Evolutionary conservation across 2,329 filamentous ascomycete genomes (phyloP).

Genomic region (Penicillium sp.): DNA sequence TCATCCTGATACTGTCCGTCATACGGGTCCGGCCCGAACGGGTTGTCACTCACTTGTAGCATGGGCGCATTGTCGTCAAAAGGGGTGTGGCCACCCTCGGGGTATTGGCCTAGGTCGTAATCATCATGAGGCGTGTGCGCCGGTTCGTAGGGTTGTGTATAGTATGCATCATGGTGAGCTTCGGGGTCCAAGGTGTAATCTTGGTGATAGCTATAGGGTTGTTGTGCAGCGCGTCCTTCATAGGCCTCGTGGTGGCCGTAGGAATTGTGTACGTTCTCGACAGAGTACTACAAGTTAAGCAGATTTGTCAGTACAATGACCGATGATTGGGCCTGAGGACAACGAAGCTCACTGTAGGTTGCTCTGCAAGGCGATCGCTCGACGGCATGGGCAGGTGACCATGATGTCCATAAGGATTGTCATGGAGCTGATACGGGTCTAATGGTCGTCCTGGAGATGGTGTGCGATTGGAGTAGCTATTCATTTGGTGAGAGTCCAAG

Average conservation of each 20-base stretch:
- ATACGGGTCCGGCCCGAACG: slow-evolving; percentile 65
- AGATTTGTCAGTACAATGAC: slow-evolving; percentile 10
- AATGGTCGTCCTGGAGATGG: slow-evolving; percentile 77
- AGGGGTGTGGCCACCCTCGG: slow-evolving; percentile 54
- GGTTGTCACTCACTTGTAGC: slow-evolving; percentile 60
- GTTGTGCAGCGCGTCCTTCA: slow-evolving; percentile 48
- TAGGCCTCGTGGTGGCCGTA: slow-evolving; percentile 65
- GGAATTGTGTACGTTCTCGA: slow-evolving; percentile 65
- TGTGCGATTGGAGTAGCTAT: slow-evolving; percentile 53
- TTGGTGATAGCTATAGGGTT: slow-evolving; percentile 55
- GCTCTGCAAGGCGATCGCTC: slow-evolving; percentile 76
- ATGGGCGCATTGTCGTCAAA: slow-evolving; percentile 76
- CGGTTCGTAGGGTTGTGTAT: slow-evolving; percentile 78
- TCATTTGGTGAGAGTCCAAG: slow-evolving; percentile 56
- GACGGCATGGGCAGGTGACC: slow-evolving; percentile 68
- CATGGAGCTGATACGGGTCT: slow-evolving; percentile 79
- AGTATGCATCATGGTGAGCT: slow-evolving; percentile 85
- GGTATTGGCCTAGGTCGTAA: slow-evolving; percentile 58
- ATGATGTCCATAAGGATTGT: slow-evolving; percentile 66
- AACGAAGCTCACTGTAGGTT: slow-evolving; percentile 72
- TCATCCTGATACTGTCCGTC: slow-evolving; percentile 49
- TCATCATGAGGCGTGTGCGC: slow-evolving; percentile 57
- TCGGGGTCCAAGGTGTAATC: slow-evolving; percentile 81
- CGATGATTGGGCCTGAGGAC: not conserved
- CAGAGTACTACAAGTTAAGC: slow-evolving; percentile 59